Evolutionary conservation across 176 grass and related monocot genomes (phyloP), one percentile per base, ranked within the genome.

Genomic region (Bromus sterilis): DNA sequence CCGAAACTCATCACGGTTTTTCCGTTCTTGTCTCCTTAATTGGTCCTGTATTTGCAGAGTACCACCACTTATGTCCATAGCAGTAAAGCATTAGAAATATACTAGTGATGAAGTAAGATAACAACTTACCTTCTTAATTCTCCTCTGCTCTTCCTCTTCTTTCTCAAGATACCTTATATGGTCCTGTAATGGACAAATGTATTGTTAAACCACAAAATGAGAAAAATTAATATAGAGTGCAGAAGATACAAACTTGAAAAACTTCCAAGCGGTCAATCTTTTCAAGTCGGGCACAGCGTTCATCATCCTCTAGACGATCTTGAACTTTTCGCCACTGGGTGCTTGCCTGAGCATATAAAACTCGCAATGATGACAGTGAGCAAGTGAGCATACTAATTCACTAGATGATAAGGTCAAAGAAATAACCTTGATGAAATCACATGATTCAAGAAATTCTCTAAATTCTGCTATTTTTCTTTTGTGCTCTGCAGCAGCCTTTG

Each of bases 241-340:
- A 43, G 60, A 76, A 71, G 77, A 80, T 89, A 87, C 66, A 76
- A 73, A 99, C 97, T 92, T 99, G 97, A 44, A 99, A 99, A 91
- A 91, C 63, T 70, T 96, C 78, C 83, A 99, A 78, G 7, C 97
- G 97, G 34, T 89, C 87, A 7, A 99, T 91, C 78, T 96, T 99
- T 55, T 99, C 91, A 80, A 99, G 93, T n/a, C 91, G 89, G 81
- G 69, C 78, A 86, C 71, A 96, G 72, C 89, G 85, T 73, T 99
- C 93, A 83, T 99, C 97, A 78, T 88, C 91, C 85, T 99, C 97
- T 46, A 99, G 77, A 26, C 77, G 89, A 41, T 99, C 97, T 87
- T 92, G 91, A 75, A 96, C 89, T 84, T 96, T 99, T 90, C 97
- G 93, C 93, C 93, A 99, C 34, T 99, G 93, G 33, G 82, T 92